Evolutionary conservation across 176 grass and related monocot species (phyloP), one percentile per base, ranked within the genome.

Genomic region (Metroxylon sagu): DNA sequence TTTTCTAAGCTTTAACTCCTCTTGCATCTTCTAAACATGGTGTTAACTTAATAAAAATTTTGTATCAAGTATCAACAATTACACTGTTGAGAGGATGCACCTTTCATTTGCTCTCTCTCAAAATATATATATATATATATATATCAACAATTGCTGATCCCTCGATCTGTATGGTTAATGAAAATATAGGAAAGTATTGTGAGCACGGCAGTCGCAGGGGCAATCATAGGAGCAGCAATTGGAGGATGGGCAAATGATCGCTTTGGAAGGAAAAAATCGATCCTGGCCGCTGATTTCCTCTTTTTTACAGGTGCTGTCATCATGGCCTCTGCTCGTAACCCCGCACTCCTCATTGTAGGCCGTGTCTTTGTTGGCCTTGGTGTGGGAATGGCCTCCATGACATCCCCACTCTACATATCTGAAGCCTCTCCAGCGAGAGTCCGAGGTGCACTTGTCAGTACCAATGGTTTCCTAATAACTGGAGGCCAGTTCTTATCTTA

Each of bases 331-430:
- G 79, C 87, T 19, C 87, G 87, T 62, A 68, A 61, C 27, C 93
- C 92, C n/a, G 28, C 19, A 3, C 67, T 97, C 15, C 88, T 97
- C 30, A 91, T 97, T 60, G 58, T 96, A 52, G 93, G 93, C 16
- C 88, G 93, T 66, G 61, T 85, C 19, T 91, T 88, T 73, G 93
- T 97, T 43, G 93, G 93, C 5, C 66, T 97, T 78, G 93, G 93
- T 21, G 93, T 97, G 25, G 87, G 93, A 56, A 97, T 97, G 87
- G 87, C 93, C 43, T 91, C 87, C 52, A 97, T 97, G 93, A 97
- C 93, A 29, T 74, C 87, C 5, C 93, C 93, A 72, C 79, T 97
- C n/a, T 97, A 97, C 67, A 97, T 97, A 59, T 97, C 87, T 14
- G 93, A 97, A 79, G 93, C 87, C 61, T 97, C 93, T 21, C 93